These are phyloP conservation scores for Beauveria brongniartii DNA, from an alignment of 2,329 filamentous ascomycete genomes.

Conservation along the genomic window DNA sequence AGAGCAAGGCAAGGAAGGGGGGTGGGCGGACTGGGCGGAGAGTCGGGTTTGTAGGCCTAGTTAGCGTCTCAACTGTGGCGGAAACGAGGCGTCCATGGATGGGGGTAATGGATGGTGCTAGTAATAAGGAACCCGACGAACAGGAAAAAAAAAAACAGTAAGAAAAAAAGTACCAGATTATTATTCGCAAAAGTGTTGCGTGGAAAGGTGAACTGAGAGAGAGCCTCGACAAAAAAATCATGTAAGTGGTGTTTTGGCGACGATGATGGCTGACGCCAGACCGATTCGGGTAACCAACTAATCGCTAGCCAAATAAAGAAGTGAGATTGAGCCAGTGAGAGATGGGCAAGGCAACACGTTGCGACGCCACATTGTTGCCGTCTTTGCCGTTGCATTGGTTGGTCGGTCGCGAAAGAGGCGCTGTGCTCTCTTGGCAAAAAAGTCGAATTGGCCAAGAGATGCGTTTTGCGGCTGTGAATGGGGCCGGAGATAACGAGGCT, in stretches of 20 bases:
- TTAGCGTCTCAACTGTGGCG: background rate
- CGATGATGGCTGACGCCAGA: background rate
- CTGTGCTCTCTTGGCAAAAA: background rate
- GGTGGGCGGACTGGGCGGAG: background rate
- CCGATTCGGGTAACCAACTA: background rate
- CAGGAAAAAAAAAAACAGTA: background rate
- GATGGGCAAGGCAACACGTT: slow-evolving; percentile 3
- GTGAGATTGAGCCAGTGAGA: slow-evolving; percentile 4
- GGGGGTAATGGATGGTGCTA: background rate
- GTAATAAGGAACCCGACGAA: background rate
- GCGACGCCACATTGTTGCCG: background rate
- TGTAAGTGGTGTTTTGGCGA: background rate
- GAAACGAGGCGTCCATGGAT: slow-evolving; percentile 3
- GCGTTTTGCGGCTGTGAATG: background rate
- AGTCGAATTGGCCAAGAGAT: slow-evolving; percentile 9
- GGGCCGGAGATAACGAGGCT: too few species aligned
- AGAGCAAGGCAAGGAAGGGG: background rate
- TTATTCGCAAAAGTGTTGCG: too few species aligned
- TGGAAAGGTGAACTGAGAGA: background rate
- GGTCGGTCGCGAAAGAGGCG: background rate
- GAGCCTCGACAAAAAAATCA: background rate
- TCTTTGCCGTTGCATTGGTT: background rate
- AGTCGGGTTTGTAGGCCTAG: background rate
- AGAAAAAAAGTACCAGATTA: too few species aligned
- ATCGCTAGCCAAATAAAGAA: background rate